These are phyloP conservation scores for Beta lomatogona DNA, from an alignment of 179 eudicot species.

Conservation along the genomic window DNA sequence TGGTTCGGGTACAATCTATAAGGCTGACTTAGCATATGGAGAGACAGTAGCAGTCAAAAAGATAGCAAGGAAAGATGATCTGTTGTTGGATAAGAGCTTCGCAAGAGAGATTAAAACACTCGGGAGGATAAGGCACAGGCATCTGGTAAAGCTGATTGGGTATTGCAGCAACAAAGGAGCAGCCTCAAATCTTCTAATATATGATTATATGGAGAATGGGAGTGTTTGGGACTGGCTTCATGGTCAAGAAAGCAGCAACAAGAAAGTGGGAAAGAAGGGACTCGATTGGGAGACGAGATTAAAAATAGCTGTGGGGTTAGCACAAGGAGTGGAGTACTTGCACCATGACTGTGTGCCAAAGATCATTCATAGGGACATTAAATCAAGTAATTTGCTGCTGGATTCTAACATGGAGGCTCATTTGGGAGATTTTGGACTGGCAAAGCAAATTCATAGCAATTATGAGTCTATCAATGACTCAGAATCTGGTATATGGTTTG, in stretches of 20 bases:
- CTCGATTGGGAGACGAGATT: conserved; percentile 82
- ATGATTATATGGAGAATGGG: conserved; percentile 97
- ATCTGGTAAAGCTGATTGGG: conserved; percentile 84
- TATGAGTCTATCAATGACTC: conserved; percentile 61
- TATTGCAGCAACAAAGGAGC: conserved; percentile 63
- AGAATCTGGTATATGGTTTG: conserved; percentile 84
- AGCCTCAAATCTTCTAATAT: conserved; percentile 69
- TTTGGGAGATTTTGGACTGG: conserved; percentile 95
- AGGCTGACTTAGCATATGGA: conserved; percentile 68
- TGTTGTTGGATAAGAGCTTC: conserved; percentile 73
- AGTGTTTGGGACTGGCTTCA: conserved; percentile 98
- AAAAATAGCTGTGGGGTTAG: conserved; percentile 81
- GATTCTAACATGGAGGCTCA: conserved; percentile 94
- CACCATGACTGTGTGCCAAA: conserved; percentile 94
- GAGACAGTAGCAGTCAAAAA: conserved; percentile 84
- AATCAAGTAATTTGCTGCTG: conserved; percentile 79
- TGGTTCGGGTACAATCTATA: conserved; percentile 88
- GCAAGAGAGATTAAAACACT: conserved; percentile 87
- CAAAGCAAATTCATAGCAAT: conserved; percentile 58
- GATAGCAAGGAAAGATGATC: conserved; percentile 72
- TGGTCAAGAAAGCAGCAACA: conserved; percentile 29
- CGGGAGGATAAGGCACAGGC: conserved; percentile 92
- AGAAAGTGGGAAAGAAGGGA: conserved; percentile 42
- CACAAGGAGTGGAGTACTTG: conserved; percentile 92
- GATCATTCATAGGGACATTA: conserved; percentile 94